Percentiles rank a stretch among this genome's conserved stretches.
These are phyloP conservation scores for Zostera marina DNA, from an alignment of 116 monocot species.

Conservation along the genomic window DNA sequence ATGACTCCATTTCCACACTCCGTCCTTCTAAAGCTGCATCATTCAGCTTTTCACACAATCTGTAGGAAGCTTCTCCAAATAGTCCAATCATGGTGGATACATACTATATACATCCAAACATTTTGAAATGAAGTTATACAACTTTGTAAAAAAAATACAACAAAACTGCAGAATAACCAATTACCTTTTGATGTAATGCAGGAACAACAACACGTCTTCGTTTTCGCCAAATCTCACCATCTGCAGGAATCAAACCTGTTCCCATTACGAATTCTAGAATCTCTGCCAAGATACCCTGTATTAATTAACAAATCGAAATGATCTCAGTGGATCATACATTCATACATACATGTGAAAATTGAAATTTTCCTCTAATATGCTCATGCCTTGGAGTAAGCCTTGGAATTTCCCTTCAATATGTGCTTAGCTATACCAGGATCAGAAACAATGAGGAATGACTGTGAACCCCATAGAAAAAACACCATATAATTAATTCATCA, in stretches of 20 bases:
- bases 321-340: neutral
- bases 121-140: slow-evolving; percentile 4
- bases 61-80: slow-evolving; percentile 64
- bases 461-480: neutral
- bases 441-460: slow-evolving; percentile 91
- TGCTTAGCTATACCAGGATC: slow-evolving; percentile 78
- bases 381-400: slow-evolving; percentile 84
- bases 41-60: slow-evolving; percentile 75
- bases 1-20: slow-evolving; percentile 92
- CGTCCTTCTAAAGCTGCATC: slow-evolving; percentile 62
- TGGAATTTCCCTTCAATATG: slow-evolving; percentile 74
- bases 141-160: neutral
- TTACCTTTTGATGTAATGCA: slow-evolving; percentile 85
- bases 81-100: slow-evolving; percentile 71
- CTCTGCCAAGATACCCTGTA: slow-evolving; percentile 85
- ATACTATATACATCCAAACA: slow-evolving; percentile 33
- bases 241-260: slow-evolving; percentile 87
- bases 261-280: slow-evolving; percentile 98
- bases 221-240: slow-evolving; percentile 74
- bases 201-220: slow-evolving; percentile 78
- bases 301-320: neutral
- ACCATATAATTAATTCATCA: neutral
- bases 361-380: neutral
- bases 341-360: neutral
- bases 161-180: neutral